Evolutionary conservation across 2,329 filamentous ascomycete genomes (phyloP), one percentile per base, ranked within the genome.

Genomic region (Fusarium sp.): DNA sequence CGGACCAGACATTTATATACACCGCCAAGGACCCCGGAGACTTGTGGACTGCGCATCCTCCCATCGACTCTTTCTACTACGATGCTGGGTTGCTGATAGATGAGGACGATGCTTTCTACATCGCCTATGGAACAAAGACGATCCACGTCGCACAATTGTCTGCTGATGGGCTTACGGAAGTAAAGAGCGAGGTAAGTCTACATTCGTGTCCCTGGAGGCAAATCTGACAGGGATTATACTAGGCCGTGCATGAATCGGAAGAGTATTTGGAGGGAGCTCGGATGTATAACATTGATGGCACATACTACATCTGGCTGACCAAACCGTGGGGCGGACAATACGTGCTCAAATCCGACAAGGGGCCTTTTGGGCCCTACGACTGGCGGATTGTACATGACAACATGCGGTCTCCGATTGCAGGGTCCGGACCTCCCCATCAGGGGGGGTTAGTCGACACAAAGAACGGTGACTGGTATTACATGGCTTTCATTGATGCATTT

Each of bases 31-130:
- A 76, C 23, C 79, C 79, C 2, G 75, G 76, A 1, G 84, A 82
- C 0, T 82, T 83, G 0, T 87, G 85, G 85, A 79, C 66, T 3
- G 76, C 81, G 44, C 65, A 73, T 18, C 77, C 76, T 4, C 80
- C 74, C 1, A 80, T 87, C 28, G 82, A 86, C 47, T 81, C 83
- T 27, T 90, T 86, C 75, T 89, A 87, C 66, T 90, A 90, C 66
- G 88, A 90, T 73, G 82, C 79, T 23, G 87, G 88, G 0, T 72
- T 90, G 2, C 77, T 89, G 9, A 82, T 90, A 31, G 81, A 87
- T 34, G 84, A 87, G 37, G 82, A 89, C 36, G 87, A 88, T 65
- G 85, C 82, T 1, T 86, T 89, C 79, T 90, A 89, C 44, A 83
- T 90, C 0, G 86, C 83, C 0, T 88, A 88, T 68, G 88, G 87